Evolutionary conservation across 2,329 filamentous ascomycete genomes (phyloP).

Genomic region (Lomentospora prolificans): DNA sequence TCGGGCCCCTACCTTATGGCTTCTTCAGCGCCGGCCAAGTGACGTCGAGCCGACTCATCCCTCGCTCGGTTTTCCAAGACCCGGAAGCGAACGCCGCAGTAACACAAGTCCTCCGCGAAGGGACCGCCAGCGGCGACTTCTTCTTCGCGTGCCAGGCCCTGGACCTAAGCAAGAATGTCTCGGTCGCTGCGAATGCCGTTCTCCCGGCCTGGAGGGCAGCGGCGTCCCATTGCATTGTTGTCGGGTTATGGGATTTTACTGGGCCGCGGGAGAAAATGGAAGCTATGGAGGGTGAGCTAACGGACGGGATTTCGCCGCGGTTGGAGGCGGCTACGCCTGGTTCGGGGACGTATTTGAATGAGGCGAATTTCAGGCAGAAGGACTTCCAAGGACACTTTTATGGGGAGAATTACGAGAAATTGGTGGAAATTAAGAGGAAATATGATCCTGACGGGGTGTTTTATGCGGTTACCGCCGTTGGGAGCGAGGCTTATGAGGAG

Average conservation of each 20-base stretch:
- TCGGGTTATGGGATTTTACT: constrained; percentile 7
- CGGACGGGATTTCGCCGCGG: constrained; percentile 20
- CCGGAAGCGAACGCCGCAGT: constrained; percentile 16
- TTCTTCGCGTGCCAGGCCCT: constrained; percentile 5
- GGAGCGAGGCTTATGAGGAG: constrained; percentile 1
- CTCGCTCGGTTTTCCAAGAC: constrained; percentile 12
- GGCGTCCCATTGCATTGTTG: constrained; percentile 9
- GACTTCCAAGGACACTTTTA: constrained; percentile 34
- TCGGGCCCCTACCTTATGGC: neutral
- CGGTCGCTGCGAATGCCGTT: constrained; percentile 16
- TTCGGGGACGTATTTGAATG: constrained; percentile 38
- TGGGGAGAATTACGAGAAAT: constrained; percentile 31
- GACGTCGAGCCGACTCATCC: constrained; percentile 1
- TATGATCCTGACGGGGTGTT: constrained; percentile 38
- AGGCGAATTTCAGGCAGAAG: constrained; percentile 35
- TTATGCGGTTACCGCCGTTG: constrained; percentile 14
- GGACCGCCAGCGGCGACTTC: constrained; percentile 20
- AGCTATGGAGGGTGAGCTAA: constrained; percentile 19
- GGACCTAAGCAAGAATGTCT: neutral
- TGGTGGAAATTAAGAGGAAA: constrained; percentile 36
- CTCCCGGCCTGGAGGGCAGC: constrained; percentile 15
- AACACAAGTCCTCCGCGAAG: constrained; percentile 21
- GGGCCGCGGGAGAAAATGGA: constrained; percentile 10
- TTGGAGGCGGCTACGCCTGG: constrained; percentile 29
- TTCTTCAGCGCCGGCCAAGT: neutral